These are phyloP conservation scores for Globisporangium radiosum DNA, from an alignment of 352 stramenopile species.

Conservation along the genomic window DNA sequence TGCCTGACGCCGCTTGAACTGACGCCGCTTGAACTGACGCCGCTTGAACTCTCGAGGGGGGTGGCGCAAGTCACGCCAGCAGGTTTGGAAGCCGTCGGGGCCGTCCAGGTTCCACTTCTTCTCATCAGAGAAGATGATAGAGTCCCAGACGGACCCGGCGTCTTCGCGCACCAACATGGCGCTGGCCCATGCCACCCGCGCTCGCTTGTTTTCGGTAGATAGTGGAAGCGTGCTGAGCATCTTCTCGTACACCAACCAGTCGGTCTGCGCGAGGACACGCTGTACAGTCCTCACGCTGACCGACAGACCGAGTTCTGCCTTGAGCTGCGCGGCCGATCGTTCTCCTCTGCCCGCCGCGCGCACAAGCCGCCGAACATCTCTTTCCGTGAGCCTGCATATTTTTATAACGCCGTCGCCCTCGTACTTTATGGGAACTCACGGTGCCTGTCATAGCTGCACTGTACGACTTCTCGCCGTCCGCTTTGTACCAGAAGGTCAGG, in stretches of 20 bases:
- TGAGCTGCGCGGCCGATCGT: no score
- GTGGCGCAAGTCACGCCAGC: conserved; percentile 7
- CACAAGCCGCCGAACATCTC: no score
- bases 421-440: no score
- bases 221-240: background rate
- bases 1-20: conserved; percentile 1
- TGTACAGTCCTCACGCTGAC: background rate
- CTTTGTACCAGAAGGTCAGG: no score
- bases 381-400: no score
- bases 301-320: no score
- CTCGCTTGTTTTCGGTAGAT: background rate
- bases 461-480: no score
- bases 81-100: conserved; percentile 13
- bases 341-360: no score
- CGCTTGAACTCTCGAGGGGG: background rate
- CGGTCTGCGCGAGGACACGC: background rate
- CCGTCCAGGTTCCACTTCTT: conserved; percentile 21
- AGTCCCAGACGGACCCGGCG: conserved; percentile 2
- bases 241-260: background rate
- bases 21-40: conserved; percentile 1
- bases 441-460: no score
- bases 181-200: background rate
- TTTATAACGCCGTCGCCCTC: no score
- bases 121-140: conserved; percentile 20
- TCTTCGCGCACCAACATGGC: background rate